Percentiles rank a stretch among this genome's conserved stretches.
Conservation (phyloP, 768 basidiomycete species). For the Russula vinacea region DNA sequence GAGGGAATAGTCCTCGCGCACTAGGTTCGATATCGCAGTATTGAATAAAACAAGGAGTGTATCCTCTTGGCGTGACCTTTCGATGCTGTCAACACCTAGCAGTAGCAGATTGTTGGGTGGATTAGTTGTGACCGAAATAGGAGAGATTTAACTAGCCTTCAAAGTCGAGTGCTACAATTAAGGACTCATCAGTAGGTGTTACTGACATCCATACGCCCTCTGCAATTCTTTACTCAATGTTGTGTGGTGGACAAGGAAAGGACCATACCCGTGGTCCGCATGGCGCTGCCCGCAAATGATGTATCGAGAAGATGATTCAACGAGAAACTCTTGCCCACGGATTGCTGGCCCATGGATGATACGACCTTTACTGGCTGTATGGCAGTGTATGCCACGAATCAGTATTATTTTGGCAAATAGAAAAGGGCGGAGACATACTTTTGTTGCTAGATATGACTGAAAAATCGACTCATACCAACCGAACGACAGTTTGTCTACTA, state of each 20-base stretch:
- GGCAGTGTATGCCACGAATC: background rate
- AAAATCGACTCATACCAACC: conserved; percentile 68
- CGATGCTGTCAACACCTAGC: conserved; percentile 61
- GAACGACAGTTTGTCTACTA: conserved; percentile 54
- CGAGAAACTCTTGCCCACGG: conserved; percentile 58
- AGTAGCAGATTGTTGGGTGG: background rate
- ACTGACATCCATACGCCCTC: conserved; percentile 69
- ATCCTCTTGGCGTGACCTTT: conserved; percentile 61
- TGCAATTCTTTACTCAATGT: conserved; percentile 12
- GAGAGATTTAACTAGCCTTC: conserved; percentile 44
- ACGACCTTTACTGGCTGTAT: conserved; percentile 62
- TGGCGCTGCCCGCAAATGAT: conserved; percentile 63
- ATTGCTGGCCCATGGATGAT: conserved; percentile 68
- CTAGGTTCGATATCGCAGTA: conserved; percentile 61
- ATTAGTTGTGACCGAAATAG: background rate
- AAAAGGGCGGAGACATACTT: conserved; percentile 34
- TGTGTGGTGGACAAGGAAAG: background rate
- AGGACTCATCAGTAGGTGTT: conserved; percentile 52
- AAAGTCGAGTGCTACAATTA: conserved; percentile 62
- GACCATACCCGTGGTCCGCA: conserved; percentile 52
- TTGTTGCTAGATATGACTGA: conserved; percentile 58
- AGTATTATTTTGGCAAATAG: background rate
- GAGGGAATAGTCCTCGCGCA: conserved; percentile 27
- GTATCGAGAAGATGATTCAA: conserved; percentile 62
- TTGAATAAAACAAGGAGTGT: conserved; percentile 62